Evolutionary conservation across 2,329 filamentous ascomycete species (phyloP).

Genomic region (Nannizziopsis arthrosporioides): DNA sequence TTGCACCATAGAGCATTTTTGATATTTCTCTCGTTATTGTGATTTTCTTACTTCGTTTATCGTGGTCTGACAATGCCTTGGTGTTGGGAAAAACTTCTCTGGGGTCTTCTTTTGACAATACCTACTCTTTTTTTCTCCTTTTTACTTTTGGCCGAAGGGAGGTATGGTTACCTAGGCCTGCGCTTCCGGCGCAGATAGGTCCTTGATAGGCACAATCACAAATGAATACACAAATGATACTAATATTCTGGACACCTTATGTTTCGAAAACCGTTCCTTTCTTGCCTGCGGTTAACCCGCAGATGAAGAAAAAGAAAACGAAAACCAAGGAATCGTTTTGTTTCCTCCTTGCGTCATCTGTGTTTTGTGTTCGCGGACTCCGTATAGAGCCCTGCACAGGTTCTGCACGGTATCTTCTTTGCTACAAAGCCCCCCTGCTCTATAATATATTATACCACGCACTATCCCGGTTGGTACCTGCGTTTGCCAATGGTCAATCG

Average conservation of each 20-base stretch:
- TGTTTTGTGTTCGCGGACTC: background rate
- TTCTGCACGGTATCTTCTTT: background rate
- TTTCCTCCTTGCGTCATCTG: slow-evolving; percentile 1
- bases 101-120: background rate
- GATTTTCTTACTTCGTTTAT: background rate
- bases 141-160: background rate
- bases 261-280: background rate
- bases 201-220: slow-evolving; percentile 6
- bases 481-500: slow-evolving; percentile 4
- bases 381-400: background rate
- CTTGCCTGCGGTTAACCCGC: background rate
- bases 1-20: slow-evolving; percentile 4
- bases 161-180: background rate
- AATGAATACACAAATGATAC: background rate
- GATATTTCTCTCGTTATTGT: background rate
- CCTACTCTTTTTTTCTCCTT: background rate
- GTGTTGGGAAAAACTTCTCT: background rate
- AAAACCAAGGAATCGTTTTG: too few species aligned
- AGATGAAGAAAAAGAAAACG: too few species aligned
- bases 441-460: background rate
- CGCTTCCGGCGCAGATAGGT: background rate
- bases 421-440: background rate
- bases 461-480: slow-evolving; percentile 9
- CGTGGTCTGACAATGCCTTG: background rate
- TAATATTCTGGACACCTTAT: background rate